Conservation (phyloP, 768 basidiomycete species). For the Leccinum incarnatum region DNA sequence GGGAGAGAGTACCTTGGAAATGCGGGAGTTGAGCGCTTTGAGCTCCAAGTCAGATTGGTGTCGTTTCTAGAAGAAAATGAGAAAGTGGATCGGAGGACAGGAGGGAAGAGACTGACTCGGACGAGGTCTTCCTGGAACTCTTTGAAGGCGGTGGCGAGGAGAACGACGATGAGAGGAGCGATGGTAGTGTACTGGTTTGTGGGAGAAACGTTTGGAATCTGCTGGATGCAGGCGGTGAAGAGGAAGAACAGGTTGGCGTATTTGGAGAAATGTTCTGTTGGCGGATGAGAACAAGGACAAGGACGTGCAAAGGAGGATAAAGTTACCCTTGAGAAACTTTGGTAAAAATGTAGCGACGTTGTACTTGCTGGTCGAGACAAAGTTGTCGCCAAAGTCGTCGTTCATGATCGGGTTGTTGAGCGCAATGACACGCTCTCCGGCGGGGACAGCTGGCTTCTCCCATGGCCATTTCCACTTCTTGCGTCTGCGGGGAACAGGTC, state of each 20-base stretch:
- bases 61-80: constrained; percentile 66
- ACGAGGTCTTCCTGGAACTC: constrained; percentile 87
- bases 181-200: constrained; percentile 96
- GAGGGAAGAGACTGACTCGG: constrained; percentile 27
- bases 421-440: constrained; percentile 76
- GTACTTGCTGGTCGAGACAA: constrained; percentile 94
- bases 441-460: constrained; percentile 61
- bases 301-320: background rate
- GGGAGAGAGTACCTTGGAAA: constrained; percentile 67
- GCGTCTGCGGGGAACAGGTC: constrained; percentile 19
- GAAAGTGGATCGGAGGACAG: background rate
- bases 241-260: constrained; percentile 99
- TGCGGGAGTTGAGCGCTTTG: constrained; percentile 66
- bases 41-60: constrained; percentile 87
- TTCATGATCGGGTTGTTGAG: constrained; percentile 75
- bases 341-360: constrained; percentile 83
- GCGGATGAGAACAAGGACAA: constrained; percentile 6
- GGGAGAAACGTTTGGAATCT: constrained; percentile 96
- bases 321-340: constrained; percentile 88
- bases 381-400: constrained; percentile 72
- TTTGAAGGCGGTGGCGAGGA: constrained; percentile 93
- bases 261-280: constrained; percentile 93
- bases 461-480: constrained; percentile 79
- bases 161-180: constrained; percentile 80
- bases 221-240: constrained; percentile 95